A percentile compares a stretch with the other conserved stretches of the same genome.
phyloP scores from a whole-genome alignment of 2,329 filamentous ascomycete species.

The Scedosporium apiospermum region DNA sequence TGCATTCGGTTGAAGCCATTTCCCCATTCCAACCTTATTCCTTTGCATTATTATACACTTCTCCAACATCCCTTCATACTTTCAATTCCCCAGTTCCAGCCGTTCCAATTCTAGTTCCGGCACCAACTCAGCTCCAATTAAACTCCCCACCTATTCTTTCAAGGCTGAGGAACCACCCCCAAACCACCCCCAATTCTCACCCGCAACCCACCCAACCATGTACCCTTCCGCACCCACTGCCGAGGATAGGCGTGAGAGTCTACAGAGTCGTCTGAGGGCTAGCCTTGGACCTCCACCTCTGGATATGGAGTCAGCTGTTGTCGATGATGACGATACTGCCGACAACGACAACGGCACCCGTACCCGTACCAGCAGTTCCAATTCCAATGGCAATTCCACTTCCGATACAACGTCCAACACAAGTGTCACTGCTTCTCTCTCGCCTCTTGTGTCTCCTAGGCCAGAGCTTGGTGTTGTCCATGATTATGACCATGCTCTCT shows the following conservation, averaged over 20 bases:
- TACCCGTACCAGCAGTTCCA: background rate
- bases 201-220: constrained; percentile 2
- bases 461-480: constrained; percentile 4
- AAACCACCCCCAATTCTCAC: background rate
- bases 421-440: background rate
- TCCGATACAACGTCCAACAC: background rate
- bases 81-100: background rate
- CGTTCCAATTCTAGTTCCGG: no score
- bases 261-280: constrained; percentile 1
- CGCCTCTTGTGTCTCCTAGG: background rate
- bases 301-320: background rate
- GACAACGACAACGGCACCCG: background rate
- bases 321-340: background rate
- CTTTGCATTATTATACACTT: background rate
- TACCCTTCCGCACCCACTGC: background rate
- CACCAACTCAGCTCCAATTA: background rate
- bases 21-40: background rate
- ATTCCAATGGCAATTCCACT: background rate
- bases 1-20: background rate
- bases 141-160: background rate
- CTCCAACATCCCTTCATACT: background rate
- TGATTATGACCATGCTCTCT: background rate
- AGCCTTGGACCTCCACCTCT: background rate
- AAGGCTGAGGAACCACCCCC: background rate
- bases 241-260: background rate